phyloP scores from a whole-genome alignment of 345 rosid species.

The Ailanthus altissimus region DNA sequence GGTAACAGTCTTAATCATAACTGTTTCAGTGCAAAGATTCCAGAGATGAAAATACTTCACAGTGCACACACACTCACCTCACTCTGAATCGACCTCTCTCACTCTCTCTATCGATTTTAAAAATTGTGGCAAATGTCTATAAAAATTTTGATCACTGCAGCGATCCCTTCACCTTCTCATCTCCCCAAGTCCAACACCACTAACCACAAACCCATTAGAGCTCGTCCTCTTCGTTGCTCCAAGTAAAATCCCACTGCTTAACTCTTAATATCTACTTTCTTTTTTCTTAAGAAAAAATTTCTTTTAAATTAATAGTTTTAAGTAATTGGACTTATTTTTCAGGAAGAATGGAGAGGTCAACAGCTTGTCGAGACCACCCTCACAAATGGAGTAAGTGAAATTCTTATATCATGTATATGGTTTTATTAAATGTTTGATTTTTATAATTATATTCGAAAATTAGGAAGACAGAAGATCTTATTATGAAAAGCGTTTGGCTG shows the following conservation, averaged over 20 bases:
- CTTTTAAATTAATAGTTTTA: not conserved
- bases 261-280: not conserved
- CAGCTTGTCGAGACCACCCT: slow-evolving; percentile 28
- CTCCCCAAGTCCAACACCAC: slow-evolving; percentile 15
- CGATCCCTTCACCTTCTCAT: slow-evolving; percentile 28
- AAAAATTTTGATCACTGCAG: slow-evolving; percentile 35
- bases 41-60: too few species aligned
- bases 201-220: slow-evolving; percentile 11
- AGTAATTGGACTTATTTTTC: slow-evolving; percentile 9
- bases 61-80: too few species aligned
- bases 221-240: slow-evolving; percentile 22
- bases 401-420: not conserved
- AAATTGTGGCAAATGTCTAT: slow-evolving; percentile 4
- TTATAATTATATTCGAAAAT: not conserved
- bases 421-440: not conserved
- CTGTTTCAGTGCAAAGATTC: too few species aligned
- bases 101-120: too few species aligned
- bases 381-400: slow-evolving; percentile 40
- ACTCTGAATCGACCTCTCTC: not conserved
- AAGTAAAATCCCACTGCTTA: slow-evolving; percentile 20
- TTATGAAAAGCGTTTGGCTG: too few species aligned
- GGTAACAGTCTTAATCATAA: too few species aligned
- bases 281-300: not conserved
- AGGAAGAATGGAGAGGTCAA: slow-evolving; percentile 47
- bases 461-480: too few species aligned